These are phyloP conservation scores for Ceratobasidium sp. DNA, from an alignment of 1,284 basidiomycete genomes.

Conservation along the genomic window DNA sequence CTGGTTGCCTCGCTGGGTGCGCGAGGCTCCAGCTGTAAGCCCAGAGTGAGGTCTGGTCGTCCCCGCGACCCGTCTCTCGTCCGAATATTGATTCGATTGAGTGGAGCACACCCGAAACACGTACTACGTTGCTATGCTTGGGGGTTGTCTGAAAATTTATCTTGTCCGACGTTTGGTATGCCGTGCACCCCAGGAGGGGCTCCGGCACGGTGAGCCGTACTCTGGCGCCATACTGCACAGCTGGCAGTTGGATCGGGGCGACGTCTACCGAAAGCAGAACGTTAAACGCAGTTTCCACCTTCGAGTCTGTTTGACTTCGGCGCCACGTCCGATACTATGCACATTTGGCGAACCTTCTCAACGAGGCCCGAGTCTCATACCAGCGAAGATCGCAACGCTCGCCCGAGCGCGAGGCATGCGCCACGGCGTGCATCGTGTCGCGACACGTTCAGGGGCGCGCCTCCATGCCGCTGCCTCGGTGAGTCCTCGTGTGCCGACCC, in stretches of 20 bases:
- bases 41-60: slow-evolving; percentile 1
- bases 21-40: slow-evolving; percentile 16
- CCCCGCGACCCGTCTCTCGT: slow-evolving; percentile 14
- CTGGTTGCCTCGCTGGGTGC: slow-evolving; percentile 21
- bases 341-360: neutral
- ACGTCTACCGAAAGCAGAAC: neutral
- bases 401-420: slow-evolving; percentile 16
- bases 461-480: slow-evolving; percentile 25
- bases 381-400: slow-evolving; percentile 23
- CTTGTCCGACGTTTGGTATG: neutral
- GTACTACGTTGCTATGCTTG: slow-evolving; percentile 20
- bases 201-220: slow-evolving; percentile 11
- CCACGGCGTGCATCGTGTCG: slow-evolving; percentile 27
- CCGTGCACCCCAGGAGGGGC: neutral
- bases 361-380: neutral
- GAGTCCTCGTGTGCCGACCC: slow-evolving; percentile 11
- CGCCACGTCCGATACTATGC: slow-evolving; percentile 14
- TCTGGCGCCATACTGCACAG: neutral
- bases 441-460: slow-evolving; percentile 17
- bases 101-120: slow-evolving; percentile 34
- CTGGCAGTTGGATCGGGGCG: neutral
- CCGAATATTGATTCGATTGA: slow-evolving; percentile 9
- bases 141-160: slow-evolving; percentile 9
- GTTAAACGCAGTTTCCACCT: neutral
- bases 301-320: slow-evolving; percentile 5